These are phyloP conservation scores for Salicornia ramosissima DNA, from an alignment of 148 eudicot species.

Conservation along the genomic window DNA sequence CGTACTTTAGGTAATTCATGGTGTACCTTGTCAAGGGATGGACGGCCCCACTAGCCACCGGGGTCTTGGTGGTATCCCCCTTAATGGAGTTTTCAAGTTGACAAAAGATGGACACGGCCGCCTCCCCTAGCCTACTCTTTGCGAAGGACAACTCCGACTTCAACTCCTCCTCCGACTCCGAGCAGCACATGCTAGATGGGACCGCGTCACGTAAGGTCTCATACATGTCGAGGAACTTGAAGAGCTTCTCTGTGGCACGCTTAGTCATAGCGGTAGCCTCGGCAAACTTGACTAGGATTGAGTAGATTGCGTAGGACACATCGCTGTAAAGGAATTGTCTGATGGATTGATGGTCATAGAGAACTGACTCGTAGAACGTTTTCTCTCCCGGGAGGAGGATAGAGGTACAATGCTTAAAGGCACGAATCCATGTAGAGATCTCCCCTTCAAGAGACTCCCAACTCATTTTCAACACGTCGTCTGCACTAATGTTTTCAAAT, in stretches of 20 bases:
- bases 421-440: constrained; percentile 56
- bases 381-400: constrained; percentile 47
- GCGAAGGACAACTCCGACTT: constrained; percentile 39
- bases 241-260: constrained; percentile 63
- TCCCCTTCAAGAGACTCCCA: constrained; percentile 61
- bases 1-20: constrained; percentile 65
- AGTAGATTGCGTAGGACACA: constrained; percentile 25
- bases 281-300: constrained; percentile 48
- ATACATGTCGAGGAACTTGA: constrained; percentile 70
- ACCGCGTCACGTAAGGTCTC: constrained; percentile 52
- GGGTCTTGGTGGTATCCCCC: constrained; percentile 50
- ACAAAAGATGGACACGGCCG: constrained; percentile 48
- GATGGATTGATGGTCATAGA: constrained; percentile 28
- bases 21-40: constrained; percentile 79
- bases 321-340: constrained; percentile 12
- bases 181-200: not conserved
- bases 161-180: constrained; percentile 27
- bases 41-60: constrained; percentile 75
- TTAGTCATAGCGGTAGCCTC: constrained; percentile 63
- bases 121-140: constrained; percentile 51
- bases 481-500: constrained; percentile 48
- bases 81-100: constrained; percentile 72
- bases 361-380: constrained; percentile 36
- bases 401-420: constrained; percentile 41
- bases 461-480: constrained; percentile 54